Evolutionary conservation across 345 rosid species (phyloP), one percentile per base, ranked within the genome.

Genomic region (Diplotaxis tenuifolia): DNA sequence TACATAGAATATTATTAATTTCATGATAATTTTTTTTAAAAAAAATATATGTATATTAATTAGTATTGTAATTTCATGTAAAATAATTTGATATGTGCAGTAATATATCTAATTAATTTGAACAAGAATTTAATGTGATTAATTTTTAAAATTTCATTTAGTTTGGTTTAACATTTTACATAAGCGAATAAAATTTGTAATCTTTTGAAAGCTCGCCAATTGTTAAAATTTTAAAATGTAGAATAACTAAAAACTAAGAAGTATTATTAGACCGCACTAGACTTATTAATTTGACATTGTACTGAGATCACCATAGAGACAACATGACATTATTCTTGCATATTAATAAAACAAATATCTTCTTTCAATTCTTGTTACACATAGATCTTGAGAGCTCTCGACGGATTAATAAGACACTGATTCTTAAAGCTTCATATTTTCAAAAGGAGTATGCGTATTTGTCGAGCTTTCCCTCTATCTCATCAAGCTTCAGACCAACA

Each of bases 391-490:
- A 45, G 18, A 45, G 2, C 7, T 45, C 18, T 45, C 19, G n/a
- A 45, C 19, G 19, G 18, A 45, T n/a, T 45, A 45, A 45, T 45
- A 45, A 45, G 50, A n/a, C 16, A 45, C n/a, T 45, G 16, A n/a
- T 45, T 45, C 50, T 45, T n/a, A 40, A 55, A 19, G 56, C 65
- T 73, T 55, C 63, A 23, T 25, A 4, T 7, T 12, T 16, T 74
- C 22, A 50, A 15, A 1, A 67, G 61, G 12, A 53, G 10, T 55
- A 70, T 40, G 70, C 77, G 72, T 80, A 81, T 31, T 80, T 84
- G 83, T 84, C 88, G 50, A 89, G 84, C 72, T 86, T 85, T 65
- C 15, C 78, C 88, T 79, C 81, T 19, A 94, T 68, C 47, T 85
- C 93, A 18, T 68, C 82, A 75, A 82, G 75, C 19, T 72, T 85